Base-by-base conservation (phyloP, 2,329 filamentous ascomycete genomes). In the Sarocladium brachiariae region DNA sequence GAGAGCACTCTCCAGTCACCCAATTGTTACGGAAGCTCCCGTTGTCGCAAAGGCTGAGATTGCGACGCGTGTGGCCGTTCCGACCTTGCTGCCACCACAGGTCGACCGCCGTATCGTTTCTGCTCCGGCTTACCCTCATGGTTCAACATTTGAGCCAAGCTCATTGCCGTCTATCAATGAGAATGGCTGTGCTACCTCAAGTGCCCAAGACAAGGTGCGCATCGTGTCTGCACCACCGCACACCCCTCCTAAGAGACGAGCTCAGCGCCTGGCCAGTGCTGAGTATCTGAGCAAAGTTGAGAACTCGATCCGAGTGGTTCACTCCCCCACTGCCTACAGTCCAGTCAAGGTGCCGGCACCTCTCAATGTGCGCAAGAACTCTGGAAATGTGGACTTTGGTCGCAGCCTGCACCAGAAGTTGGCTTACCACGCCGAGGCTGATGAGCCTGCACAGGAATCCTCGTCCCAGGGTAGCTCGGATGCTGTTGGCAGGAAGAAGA, bases 281-380 rank as follows among this genome's bases (percentile, higher is more conserved):
- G 69, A 74, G 23, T 75, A 72, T 55, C 61, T 79, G 7, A 67
- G 69, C 46, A 67, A 64, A 27, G 69, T 70, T 2, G 71, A 75
- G 51, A 70, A 76, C 47, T 80, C 76, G 1, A 81, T 81, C 57
- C 74, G 77, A 5, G 62, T 81, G 4, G 77, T 81, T n/a, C 65
- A 73, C 52, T 77, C 77, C 2, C 72, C 75, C 3, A 67, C 67
- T 2, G 62, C 61, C 2, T 55, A 58, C n/a, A 65, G 60, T 41
- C 62, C 64, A 2, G 60, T 67, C 1, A 60, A 65, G 25, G 58
- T 62, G 2, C 69, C 72, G 0, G 61, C 64, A 43, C 68, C 69
- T 24, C 65, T 72, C 41, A 71, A 72, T 33, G 62, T 72, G 16
- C 67, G 67, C 46, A 75, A 72, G 58, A 70, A 70, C 55, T 47